Base-by-base conservation (phyloP, 2,329 filamentous ascomycete genomes). In the Arthrobotrys conoides region DNA sequence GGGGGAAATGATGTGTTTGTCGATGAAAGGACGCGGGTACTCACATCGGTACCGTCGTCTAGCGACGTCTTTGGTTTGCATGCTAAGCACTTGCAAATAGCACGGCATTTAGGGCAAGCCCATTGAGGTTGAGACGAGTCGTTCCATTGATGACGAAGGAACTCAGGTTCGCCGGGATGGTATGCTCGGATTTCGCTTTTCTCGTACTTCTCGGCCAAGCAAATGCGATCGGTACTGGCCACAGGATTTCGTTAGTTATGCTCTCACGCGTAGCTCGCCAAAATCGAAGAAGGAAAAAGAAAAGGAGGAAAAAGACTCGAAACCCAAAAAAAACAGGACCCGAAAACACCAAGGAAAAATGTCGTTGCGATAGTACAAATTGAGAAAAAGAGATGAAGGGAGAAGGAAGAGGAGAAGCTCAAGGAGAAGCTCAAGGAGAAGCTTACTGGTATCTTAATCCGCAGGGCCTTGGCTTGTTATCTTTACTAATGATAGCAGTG, bases 361-460 rank as follows among this genome's bases (percentile, higher is more conserved):
- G 6, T 30, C 27, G 6, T 36, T 12, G 33, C 1, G 8, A 36
- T 36, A 9, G 1, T 12, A 36, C 38, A 65, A n/a, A 49, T n/a
- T 12, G 10, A 20, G 57, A 46, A 46, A 46, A 36, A 33, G 14
- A 33, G 33, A 49, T 3, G 24, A 51, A 72, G 55, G 27, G 6
- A 30, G 27, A 41, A 49, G n/a, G 16, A 24, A 27, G 12, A 12
- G 33, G 27, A 65, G 46, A 63, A n/a, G n/a, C n/a, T n/a, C 27
- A 30, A 48, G 10, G 46, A 33, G 33, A 33, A 61, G 49, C 73
- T 66, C 27, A 30, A 48, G 12, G 46, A 36, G 36, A 36, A 61
- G 51, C 73, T 66, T 64, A 77, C 73, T 77, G 73, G 22, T 77
- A 77, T 77, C 73, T 38, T 51, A 77, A 49, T 3, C 73, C 73